These are phyloP conservation scores for Huntiella decipiens DNA, from an alignment of 2,329 filamentous ascomycete species.

Conservation along the genomic window DNA sequence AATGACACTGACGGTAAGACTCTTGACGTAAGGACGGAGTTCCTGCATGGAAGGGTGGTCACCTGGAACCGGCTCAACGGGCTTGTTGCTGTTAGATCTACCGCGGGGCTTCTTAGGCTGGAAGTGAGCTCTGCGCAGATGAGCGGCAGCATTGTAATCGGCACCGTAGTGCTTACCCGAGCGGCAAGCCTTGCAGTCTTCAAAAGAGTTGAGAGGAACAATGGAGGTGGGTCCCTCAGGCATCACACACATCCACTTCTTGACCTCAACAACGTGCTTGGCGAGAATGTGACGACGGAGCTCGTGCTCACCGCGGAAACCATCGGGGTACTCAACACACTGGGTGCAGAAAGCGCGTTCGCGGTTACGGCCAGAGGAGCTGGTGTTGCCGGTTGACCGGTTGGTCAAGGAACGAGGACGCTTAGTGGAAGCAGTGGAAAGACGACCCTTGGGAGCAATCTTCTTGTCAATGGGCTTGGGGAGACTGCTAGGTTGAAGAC, in stretches of 20 bases:
- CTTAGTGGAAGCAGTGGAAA: background rate
- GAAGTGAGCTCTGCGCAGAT: conserved; percentile 77
- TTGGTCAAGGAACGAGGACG: background rate
- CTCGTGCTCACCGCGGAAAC: conserved; percentile 77
- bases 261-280: conserved; percentile 40
- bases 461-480: conserved; percentile 23
- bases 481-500: conserved; percentile 20
- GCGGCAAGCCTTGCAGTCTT: conserved; percentile 68
- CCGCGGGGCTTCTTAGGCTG: conserved; percentile 37
- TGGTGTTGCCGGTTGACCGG: background rate
- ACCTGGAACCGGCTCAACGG: background rate
- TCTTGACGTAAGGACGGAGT: conserved; percentile 3
- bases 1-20: conserved; percentile 3
- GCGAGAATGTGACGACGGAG: conserved; percentile 45
- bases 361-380: conserved; percentile 3
- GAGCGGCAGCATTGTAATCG: conserved; percentile 89
- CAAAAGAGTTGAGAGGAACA: conserved; percentile 31
- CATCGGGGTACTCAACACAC: conserved; percentile 55
- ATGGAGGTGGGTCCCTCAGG: conserved; percentile 18
- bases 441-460: background rate
- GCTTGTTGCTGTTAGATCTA: conserved; percentile 16
- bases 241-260: conserved; percentile 40
- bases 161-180: conserved; percentile 64
- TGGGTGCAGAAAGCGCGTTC: conserved; percentile 40
- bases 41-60: conserved; percentile 9